phyloP scores from a whole-genome alignment of 139 green algal genomes.

The Auxenochlorella pyrenoidosa region DNA sequence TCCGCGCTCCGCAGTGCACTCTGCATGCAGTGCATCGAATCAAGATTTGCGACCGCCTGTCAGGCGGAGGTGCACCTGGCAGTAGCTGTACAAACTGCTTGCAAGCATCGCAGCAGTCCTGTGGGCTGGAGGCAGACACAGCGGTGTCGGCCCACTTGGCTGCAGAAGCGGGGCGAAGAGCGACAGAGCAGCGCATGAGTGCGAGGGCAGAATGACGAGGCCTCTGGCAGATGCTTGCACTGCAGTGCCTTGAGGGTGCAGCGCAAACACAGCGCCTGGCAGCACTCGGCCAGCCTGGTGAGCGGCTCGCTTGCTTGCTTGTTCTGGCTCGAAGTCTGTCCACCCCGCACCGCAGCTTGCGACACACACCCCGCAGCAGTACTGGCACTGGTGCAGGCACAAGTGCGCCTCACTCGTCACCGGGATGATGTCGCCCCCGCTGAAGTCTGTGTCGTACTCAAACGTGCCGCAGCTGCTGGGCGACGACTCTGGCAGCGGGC shows the following conservation, averaged over 20 bases:
- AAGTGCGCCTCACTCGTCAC: slow-evolving; percentile 17
- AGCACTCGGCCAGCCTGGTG: not conserved
- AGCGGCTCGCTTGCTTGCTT: too few relatives aligned
- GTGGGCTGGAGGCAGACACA: not conserved
- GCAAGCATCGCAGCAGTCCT: slow-evolving; percentile 33
- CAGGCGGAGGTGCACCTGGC: not conserved
- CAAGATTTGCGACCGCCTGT: not conserved
- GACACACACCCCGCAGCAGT: too few relatives aligned
- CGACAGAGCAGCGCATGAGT: too few relatives aligned
- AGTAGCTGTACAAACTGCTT: slow-evolving; percentile 15
- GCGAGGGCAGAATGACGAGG: not conserved
- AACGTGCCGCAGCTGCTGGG: not conserved
- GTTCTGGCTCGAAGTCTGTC: too few relatives aligned
- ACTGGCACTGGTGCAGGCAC: too few relatives aligned
- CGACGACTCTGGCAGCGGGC: not conserved
- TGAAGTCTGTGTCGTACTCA: slow-evolving; percentile 2
- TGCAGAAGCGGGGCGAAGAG: not conserved
- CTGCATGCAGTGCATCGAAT: not conserved
- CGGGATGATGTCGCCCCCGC: slow-evolving; percentile 2
- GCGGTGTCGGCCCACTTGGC: slow-evolving; percentile 34
- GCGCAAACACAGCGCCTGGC: not conserved
- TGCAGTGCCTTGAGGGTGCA: not conserved
- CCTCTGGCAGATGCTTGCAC: not conserved
- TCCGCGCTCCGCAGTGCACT: too few relatives aligned
- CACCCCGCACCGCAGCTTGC: too few relatives aligned